Percentiles rank a stretch among this genome's conserved stretches.
Evolutionary conservation across 768 basidiomycete species (phyloP).

Genomic region (Boletus sp.): DNA sequence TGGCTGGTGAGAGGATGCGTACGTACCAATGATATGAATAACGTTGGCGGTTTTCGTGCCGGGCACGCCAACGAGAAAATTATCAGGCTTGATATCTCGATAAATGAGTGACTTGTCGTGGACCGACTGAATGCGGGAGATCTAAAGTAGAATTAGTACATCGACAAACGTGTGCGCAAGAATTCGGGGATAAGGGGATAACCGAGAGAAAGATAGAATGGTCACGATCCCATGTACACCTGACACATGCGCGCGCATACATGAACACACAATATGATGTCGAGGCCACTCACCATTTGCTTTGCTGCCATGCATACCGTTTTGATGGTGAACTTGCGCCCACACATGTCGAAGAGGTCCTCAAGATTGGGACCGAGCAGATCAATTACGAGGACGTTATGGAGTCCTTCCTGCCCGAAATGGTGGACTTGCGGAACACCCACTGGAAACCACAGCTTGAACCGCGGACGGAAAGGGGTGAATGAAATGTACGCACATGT

Average conservation of each 20-base stretch:
- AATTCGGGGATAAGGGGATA: conserved; percentile 2
- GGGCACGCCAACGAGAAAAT: conserved; percentile 95
- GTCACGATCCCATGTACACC: not conserved
- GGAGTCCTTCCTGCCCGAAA: conserved; percentile 97
- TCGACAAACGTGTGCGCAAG: not conserved
- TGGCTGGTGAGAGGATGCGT: not conserved
- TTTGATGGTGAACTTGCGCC: conserved; percentile 96
- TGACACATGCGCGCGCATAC: not conserved
- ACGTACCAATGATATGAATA: conserved; percentile 83
- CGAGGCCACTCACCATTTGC: conserved; percentile 77
- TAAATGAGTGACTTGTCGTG: conserved; percentile 99
- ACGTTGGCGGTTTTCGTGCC: conserved; percentile 87
- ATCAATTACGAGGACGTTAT: conserved; percentile 94
- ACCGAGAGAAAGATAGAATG: not conserved
- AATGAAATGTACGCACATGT: conserved; percentile 58
- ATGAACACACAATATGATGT: not conserved
- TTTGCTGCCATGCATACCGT: conserved; percentile 99
- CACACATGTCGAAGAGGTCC: conserved; percentile 98
- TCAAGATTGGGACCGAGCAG: conserved; percentile 96
- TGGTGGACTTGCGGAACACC: conserved; percentile 98
- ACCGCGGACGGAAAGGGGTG: conserved; percentile 11
- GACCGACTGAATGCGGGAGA: conserved; percentile 94
- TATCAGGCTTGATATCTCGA: conserved; percentile 99
- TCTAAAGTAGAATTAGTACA: conserved; percentile 44
- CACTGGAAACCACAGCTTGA: conserved; percentile 44